Percentiles rank a stretch among this genome's conserved stretches.
Evolutionary conservation across 2,329 filamentous ascomycete species (phyloP).

Genomic region (Coleophoma eucalyptorum): DNA sequence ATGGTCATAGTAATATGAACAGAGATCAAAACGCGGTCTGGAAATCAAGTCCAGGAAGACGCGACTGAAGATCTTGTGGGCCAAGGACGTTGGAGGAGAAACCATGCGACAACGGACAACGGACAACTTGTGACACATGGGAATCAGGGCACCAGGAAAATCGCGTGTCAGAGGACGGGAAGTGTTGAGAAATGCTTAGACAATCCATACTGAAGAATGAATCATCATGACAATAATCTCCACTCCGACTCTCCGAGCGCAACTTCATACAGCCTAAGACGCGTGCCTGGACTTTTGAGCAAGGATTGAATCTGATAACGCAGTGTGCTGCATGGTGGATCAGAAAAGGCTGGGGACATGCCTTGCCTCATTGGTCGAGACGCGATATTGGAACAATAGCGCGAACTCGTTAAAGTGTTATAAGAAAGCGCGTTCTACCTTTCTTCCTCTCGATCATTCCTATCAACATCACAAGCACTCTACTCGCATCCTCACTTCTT

Average conservation of each 20-base stretch:
- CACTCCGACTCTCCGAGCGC: background rate
- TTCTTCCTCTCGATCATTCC: constrained; percentile 1
- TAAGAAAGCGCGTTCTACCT: constrained; percentile 4
- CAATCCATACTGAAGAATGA: constrained; percentile 5
- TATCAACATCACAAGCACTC: constrained; percentile 6
- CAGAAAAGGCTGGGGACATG: background rate
- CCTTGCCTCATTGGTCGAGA: background rate
- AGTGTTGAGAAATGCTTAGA: background rate
- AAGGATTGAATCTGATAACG: constrained; percentile 21
- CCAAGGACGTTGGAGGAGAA: no score
- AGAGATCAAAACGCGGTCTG: no score
- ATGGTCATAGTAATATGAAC: no score
- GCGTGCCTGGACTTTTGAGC: background rate
- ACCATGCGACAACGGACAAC: no score
- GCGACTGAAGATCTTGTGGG: no score
- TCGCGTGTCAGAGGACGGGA: no score
- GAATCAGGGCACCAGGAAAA: no score
- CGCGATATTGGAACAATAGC: background rate
- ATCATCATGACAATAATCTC: constrained; percentile 10
- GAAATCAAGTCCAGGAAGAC: no score
- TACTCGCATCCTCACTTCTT: constrained; percentile 10
- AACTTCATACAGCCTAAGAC: background rate
- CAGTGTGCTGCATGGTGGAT: background rate
- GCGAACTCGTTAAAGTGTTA: background rate
- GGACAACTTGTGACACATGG: no score